Evolutionary conservation across 768 basidiomycete genomes (phyloP).

Genomic region (Cystobasidium ongulense): DNA sequence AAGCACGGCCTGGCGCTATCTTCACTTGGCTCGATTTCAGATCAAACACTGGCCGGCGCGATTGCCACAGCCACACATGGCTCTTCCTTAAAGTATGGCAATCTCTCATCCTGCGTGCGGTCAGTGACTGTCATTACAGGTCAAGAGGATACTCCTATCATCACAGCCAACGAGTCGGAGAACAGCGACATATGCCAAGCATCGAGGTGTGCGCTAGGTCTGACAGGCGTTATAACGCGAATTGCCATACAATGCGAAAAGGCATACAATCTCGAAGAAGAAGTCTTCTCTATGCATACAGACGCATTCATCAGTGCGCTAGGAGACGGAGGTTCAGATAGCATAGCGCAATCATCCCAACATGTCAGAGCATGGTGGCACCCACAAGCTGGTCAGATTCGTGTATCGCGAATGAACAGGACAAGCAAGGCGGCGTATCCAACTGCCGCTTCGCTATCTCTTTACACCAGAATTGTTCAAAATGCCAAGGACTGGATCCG

Average conservation of each 20-base stretch:
- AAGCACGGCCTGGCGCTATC: conserved; percentile 69
- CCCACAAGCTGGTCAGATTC: conserved; percentile 64
- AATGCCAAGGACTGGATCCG: conserved; percentile 21
- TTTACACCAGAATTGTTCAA: neutral
- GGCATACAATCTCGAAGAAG: conserved; percentile 62
- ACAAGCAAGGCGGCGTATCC: conserved; percentile 46
- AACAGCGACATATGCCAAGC: conserved; percentile 70
- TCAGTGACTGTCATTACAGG: conserved; percentile 69
- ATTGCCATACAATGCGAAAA: conserved; percentile 70
- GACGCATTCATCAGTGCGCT: conserved; percentile 36
- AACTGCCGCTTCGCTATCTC: conserved; percentile 5
- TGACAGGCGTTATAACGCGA: conserved; percentile 75
- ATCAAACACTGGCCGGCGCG: conserved; percentile 86
- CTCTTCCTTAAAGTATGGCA: conserved; percentile 67
- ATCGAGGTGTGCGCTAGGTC: conserved; percentile 80
- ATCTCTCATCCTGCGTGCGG: conserved; percentile 71
- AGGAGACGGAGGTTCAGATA: conserved; percentile 34
- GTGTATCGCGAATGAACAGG: conserved; percentile 65
- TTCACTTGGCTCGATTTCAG: conserved; percentile 91
- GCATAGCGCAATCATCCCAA: conserved; percentile 55
- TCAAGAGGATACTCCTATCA: conserved; percentile 55
- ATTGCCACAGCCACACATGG: conserved; percentile 94
- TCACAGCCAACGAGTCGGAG: conserved; percentile 53
- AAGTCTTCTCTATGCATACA: conserved; percentile 38
- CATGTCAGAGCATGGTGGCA: conserved; percentile 96